Evolutionary conservation across 208 protist species (phyloP).

Genomic region (Crithidia thermophila): DNA sequence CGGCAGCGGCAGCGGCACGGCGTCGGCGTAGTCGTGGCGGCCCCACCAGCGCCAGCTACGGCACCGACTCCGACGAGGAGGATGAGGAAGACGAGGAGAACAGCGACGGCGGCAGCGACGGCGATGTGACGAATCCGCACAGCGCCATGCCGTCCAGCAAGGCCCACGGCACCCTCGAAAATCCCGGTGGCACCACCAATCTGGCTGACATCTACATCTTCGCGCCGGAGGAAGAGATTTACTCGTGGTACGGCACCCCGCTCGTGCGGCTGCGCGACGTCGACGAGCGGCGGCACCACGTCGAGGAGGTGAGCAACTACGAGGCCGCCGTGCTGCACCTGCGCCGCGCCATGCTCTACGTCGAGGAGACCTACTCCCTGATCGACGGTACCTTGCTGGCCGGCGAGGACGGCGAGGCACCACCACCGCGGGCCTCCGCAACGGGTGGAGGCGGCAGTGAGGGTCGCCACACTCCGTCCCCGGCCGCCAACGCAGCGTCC

Average conservation of each 20-base stretch:
- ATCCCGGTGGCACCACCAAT: slow-evolving; percentile 8
- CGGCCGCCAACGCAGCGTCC: slow-evolving; percentile 16
- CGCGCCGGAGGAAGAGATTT: slow-evolving; percentile 59
- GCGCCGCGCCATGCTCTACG: slow-evolving; percentile 84
- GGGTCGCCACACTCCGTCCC: not conserved
- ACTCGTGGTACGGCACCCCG: slow-evolving; percentile 71
- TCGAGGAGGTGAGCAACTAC: slow-evolving; percentile 48
- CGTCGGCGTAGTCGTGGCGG: too few relatives aligned
- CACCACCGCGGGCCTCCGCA: not conserved
- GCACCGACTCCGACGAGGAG: not conserved
- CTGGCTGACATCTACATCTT: slow-evolving; percentile 44
- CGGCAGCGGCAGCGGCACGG: too few relatives aligned
- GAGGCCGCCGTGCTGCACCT: slow-evolving; percentile 71
- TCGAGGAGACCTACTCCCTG: slow-evolving; percentile 87
- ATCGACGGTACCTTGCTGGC: slow-evolving; percentile 51
- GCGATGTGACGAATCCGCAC: not conserved
- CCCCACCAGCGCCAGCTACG: not conserved
- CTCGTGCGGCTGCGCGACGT: slow-evolving; percentile 55
- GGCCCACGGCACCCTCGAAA: slow-evolving; percentile 47
- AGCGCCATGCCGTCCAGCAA: not conserved
- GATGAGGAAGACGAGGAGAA: slow-evolving; percentile 28
- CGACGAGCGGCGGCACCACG: slow-evolving; percentile 39
- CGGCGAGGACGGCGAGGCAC: slow-evolving; percentile 31
- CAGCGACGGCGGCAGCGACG: slow-evolving; percentile 6
- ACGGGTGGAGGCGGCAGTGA: not conserved